These are phyloP conservation scores for Pezicula rhizophila DNA, from an alignment of 2,329 filamentous ascomycete genomes.

Conservation along the genomic window DNA sequence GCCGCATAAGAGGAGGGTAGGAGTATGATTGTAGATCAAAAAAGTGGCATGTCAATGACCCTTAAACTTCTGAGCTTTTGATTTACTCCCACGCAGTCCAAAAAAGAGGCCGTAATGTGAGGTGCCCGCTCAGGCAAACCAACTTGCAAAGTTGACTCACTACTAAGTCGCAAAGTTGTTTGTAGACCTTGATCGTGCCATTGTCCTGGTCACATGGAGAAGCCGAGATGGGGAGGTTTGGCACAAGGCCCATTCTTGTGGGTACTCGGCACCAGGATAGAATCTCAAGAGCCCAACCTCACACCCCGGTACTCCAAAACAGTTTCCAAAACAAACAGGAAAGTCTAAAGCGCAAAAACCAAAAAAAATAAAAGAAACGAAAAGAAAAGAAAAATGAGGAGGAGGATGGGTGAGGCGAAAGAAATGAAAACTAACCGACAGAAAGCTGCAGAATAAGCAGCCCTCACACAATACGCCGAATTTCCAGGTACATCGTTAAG, in stretches of 20 bases:
- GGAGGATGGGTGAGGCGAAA: background rate
- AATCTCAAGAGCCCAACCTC: background rate
- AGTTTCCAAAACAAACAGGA: background rate
- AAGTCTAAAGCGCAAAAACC: background rate
- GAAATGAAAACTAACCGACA: conserved; percentile 49
- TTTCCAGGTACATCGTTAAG: conserved; percentile 49
- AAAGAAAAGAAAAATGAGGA: no score
- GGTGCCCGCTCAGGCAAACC: no score
- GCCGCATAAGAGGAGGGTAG: background rate
- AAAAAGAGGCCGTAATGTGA: no score
- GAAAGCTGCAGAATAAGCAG: conserved; percentile 70
- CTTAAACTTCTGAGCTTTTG: no score
- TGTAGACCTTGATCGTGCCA: no score
- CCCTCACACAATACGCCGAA: conserved; percentile 51
- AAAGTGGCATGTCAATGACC: background rate
- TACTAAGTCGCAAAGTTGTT: no score
- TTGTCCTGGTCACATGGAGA: no score
- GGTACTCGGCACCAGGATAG: background rate
- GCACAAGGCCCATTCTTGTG: no score
- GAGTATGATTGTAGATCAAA: background rate
- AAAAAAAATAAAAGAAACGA: no score
- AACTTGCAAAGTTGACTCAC: no score
- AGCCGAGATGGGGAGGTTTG: no score
- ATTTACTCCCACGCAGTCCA: no score
- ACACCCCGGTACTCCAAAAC: background rate